Conservation (phyloP, 2,329 filamentous ascomycete genomes). For the Shiraia bambusicola region DNA sequence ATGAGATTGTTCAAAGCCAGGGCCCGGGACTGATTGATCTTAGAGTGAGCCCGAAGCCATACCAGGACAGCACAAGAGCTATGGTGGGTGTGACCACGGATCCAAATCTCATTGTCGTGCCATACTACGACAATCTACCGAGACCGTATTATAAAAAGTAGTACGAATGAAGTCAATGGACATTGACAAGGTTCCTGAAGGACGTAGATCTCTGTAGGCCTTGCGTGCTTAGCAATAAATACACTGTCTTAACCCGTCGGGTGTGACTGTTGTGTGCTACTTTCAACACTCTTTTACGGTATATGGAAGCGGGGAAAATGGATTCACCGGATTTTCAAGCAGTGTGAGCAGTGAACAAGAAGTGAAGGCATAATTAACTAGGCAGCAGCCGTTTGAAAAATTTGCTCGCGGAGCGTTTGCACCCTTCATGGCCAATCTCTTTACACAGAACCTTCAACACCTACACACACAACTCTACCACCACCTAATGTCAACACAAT, state of each 20-base stretch:
- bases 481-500: no score
- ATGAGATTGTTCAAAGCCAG: constrained; percentile 29
- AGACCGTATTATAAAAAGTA: constrained; percentile 31
- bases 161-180: constrained; percentile 1
- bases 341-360: background rate
- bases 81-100: constrained; percentile 50
- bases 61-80: constrained; percentile 36
- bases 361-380: no score
- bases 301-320: background rate
- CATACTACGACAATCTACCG: constrained; percentile 53
- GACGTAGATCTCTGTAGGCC: background rate
- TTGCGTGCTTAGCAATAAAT: background rate
- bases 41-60: constrained; percentile 38
- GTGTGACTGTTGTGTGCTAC: constrained; percentile 3
- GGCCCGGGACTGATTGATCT: constrained; percentile 45
- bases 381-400: no score
- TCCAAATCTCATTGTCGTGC: constrained; percentile 49
- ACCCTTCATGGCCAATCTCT: no score
- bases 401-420: no score
- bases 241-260: constrained; percentile 1
- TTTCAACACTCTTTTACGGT: background rate
- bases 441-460: no score
- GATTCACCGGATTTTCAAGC: background rate
- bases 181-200: no score
- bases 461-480: no score